These are phyloP conservation scores for Metschnikowia baotianmanensis DNA, from an alignment of 805 yeast genomes.

Conservation along the genomic window DNA sequence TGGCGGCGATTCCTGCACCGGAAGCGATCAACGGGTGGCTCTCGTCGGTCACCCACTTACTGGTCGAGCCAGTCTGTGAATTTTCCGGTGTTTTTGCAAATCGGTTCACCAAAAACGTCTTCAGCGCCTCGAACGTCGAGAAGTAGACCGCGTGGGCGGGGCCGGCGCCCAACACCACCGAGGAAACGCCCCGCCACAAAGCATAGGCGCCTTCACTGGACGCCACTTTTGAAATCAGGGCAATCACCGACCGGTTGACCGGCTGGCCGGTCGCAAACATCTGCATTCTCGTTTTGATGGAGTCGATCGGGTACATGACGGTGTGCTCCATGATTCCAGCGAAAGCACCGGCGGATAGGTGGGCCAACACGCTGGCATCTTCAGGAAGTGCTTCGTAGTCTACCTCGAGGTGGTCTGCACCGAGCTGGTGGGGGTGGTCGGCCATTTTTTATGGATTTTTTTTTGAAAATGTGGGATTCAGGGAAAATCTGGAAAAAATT, in stretches of 20 bases:
- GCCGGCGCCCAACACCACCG: slow-evolving; percentile 96
- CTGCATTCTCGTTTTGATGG: slow-evolving; percentile 96
- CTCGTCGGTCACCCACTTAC: slow-evolving; percentile 52
- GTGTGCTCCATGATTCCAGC: slow-evolving; percentile 99
- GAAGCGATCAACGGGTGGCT: slow-evolving; percentile 84
- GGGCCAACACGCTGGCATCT: slow-evolving; percentile 77
- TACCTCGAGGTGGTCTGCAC: slow-evolving; percentile 47
- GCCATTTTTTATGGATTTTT: slow-evolving; percentile 11
- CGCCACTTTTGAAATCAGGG: slow-evolving; percentile 71
- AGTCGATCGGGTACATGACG: slow-evolving; percentile 94
- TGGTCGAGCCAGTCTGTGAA: no score
- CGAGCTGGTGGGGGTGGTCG: slow-evolving; percentile 23
- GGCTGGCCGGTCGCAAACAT: slow-evolving; percentile 33
- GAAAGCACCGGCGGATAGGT: slow-evolving; percentile 90
- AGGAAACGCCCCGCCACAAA: slow-evolving; percentile 90
- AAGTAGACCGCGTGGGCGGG: slow-evolving; percentile 98
- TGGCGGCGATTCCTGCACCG: slow-evolving; percentile 86
- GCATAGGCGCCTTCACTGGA: slow-evolving; percentile 85
- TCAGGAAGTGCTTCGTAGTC: slow-evolving; percentile 94
- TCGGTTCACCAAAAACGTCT: slow-evolving; percentile 51
- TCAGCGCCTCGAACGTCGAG: slow-evolving; percentile 85
- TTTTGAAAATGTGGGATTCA: no score
- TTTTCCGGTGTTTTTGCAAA: slow-evolving; percentile 28
- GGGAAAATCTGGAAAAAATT: no score
- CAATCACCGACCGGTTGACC: slow-evolving; percentile 47